Evolutionary conservation across 139 green algal species (phyloP).

Genomic region (Parachlorella kessleri): DNA sequence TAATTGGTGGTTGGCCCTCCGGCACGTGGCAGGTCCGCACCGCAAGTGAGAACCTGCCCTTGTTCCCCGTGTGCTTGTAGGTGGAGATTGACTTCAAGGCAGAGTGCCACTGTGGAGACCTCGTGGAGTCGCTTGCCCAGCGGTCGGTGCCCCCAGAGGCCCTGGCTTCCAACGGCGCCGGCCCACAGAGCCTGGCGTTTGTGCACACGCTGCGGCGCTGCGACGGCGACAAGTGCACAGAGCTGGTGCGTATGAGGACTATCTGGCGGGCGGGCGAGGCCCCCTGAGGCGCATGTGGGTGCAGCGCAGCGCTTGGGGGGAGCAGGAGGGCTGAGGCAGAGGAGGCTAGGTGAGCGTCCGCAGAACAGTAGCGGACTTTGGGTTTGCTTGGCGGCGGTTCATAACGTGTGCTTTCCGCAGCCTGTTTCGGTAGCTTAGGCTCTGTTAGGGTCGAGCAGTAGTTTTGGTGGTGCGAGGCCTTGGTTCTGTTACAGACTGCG

Average conservation of each 20-base stretch:
- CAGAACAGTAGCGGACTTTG: too few species aligned
- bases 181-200: conserved; percentile 22
- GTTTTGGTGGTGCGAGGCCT: too few species aligned
- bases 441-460: too few species aligned
- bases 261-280: conserved; percentile 53
- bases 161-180: conserved; percentile 22
- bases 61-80: conserved; percentile 38
- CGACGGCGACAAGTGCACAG: conserved; percentile 47
- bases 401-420: too few species aligned
- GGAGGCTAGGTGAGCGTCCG: too few species aligned
- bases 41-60: not conserved
- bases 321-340: too few species aligned
- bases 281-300: too few species aligned
- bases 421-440: too few species aligned
- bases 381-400: too few species aligned
- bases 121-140: conserved; percentile 15
- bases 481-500: too few species aligned
- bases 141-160: not conserved
- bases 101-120: conserved; percentile 81
- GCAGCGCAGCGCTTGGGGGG: too few species aligned
- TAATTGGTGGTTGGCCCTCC: too few species aligned
- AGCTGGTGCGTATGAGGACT: conserved; percentile 78
- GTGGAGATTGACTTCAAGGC: conserved; percentile 91
- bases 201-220: conserved; percentile 63
- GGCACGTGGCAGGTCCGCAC: not conserved